Conservation (phyloP, 2,329 filamentous ascomycete genomes). For the Mycogone perniciosa region DNA sequence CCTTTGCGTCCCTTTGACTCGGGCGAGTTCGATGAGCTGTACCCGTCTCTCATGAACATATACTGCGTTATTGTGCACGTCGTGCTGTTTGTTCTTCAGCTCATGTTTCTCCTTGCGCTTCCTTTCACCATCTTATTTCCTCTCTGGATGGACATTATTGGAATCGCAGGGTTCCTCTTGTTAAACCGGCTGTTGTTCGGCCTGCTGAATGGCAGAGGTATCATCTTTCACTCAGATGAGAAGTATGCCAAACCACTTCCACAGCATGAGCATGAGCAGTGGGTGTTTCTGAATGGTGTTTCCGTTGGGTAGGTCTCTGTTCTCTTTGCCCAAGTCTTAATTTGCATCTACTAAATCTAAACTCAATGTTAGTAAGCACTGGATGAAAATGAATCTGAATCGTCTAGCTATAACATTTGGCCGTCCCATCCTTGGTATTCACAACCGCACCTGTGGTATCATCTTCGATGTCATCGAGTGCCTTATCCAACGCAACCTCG, state of each 20-base stretch:
- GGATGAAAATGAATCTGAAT: constrained; percentile 65
- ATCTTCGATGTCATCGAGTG: constrained; percentile 74
- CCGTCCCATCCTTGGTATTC: constrained; percentile 64
- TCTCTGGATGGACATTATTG: constrained; percentile 39
- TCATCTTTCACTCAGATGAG: constrained; percentile 46
- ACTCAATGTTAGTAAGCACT: constrained; percentile 36
- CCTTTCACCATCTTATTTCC: constrained; percentile 43
- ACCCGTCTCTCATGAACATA: constrained; percentile 50
- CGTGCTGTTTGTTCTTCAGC: constrained; percentile 53
- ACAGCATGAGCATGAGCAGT: constrained; percentile 58
- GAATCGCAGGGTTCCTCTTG: constrained; percentile 38
- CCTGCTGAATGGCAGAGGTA: constrained; percentile 43
- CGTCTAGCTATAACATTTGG: constrained; percentile 66
- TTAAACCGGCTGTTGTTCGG: constrained; percentile 47
- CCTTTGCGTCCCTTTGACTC: constrained; percentile 49
- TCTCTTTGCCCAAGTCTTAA: no score
- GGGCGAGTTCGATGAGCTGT: constrained; percentile 57
- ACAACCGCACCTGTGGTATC: constrained; percentile 68
- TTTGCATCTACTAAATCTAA: neutral
- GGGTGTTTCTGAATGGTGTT: constrained; percentile 77
- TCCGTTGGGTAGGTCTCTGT: constrained; percentile 46
- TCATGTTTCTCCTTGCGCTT: constrained; percentile 52
- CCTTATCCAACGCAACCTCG: constrained; percentile 67
- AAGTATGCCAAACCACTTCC: constrained; percentile 43
- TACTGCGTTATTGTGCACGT: constrained; percentile 52